These are phyloP conservation scores for Vaccinium myrtillus DNA, from an alignment of 148 eudicot species.

Conservation along the genomic window DNA sequence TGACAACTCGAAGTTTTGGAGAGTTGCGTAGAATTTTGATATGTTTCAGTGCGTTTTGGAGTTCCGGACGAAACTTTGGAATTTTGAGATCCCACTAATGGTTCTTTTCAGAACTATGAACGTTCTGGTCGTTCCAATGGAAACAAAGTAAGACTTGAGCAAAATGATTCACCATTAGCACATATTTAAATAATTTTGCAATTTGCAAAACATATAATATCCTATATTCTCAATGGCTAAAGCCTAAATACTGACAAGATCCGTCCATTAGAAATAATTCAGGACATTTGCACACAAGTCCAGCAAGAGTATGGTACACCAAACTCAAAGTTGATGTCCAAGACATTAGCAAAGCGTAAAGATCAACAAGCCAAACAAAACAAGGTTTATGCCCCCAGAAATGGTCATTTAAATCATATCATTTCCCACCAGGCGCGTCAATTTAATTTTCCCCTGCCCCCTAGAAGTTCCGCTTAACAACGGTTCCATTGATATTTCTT, in stretches of 20 bases:
- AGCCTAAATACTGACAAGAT: background rate
- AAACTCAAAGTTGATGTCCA: background rate
- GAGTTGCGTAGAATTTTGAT: background rate
- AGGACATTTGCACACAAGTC: background rate
- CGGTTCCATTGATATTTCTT: background rate
- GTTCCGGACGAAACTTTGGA: background rate
- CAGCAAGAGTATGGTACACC: background rate
- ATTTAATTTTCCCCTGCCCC: background rate
- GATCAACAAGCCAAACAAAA: background rate
- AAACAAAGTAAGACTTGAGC: background rate
- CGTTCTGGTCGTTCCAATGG: background rate
- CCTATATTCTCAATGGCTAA: background rate
- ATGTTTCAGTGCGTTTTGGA: background rate
- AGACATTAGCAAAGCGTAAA: background rate
- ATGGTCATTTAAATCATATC: background rate
- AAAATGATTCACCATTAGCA: slow-evolving; percentile 3
- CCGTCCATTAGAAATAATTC: background rate
- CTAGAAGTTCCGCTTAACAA: background rate
- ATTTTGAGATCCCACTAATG: background rate
- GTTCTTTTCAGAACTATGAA: background rate
- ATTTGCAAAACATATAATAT: background rate
- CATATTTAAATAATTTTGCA: background rate
- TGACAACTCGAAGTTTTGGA: background rate
- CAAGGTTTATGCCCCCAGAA: background rate
- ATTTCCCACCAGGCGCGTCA: background rate